Base-by-base conservation (phyloP, 768 basidiomycete species). In the Rickenella mellea region DNA sequence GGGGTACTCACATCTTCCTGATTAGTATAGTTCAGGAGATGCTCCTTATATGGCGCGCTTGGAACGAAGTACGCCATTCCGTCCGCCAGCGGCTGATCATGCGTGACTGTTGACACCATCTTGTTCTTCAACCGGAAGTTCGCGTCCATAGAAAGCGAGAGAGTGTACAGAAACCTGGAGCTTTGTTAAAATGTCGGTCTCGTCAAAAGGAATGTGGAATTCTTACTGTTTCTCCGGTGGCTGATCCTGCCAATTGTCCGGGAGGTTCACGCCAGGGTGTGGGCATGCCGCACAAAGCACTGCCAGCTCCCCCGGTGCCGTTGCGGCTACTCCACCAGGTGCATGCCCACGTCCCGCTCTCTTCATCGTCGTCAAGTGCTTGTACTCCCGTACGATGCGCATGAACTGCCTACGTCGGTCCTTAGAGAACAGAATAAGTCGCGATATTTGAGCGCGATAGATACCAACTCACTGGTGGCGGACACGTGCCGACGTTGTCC, bases 251-350 rank as follows among this genome's bases (percentile, higher is more conserved):
- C n/a, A n/a, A n/a, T n/a, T n/a, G n/a, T n/a, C n/a, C n/a, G n/a
- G n/a, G n/a, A n/a, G n/a, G n/a, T n/a, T n/a, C n/a, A n/a, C n/a
- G n/a, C n/a, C 2, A 22, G 33, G 33, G 10, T 36, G 19, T 22
- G 64, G 66, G 44, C 66, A 68, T 3, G 61, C 60, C 3, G 60
- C 59, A 39, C 63, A 66, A 3, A 45, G 41, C 1, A 64, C 46
- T 0, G 57, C 58, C 1, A 52, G 43, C 9, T 39, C 40, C 5
- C 56, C 55, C 2, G 40, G 26, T 2, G 4, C 9, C 0, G 49
- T 52, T 6, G 12, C 42, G 6, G 32, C n/a, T 3, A 51, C 20
- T 1, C 52, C 56, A 8, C 22, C 35, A 22, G 52, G 42, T 27
- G 51, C 44, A 35, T 55, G 51, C 2, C 46, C 57, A 6, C 49